Evolutionary conservation across 257 asterid species (phyloP).

Genomic region (Solanum chmielewskii): DNA sequence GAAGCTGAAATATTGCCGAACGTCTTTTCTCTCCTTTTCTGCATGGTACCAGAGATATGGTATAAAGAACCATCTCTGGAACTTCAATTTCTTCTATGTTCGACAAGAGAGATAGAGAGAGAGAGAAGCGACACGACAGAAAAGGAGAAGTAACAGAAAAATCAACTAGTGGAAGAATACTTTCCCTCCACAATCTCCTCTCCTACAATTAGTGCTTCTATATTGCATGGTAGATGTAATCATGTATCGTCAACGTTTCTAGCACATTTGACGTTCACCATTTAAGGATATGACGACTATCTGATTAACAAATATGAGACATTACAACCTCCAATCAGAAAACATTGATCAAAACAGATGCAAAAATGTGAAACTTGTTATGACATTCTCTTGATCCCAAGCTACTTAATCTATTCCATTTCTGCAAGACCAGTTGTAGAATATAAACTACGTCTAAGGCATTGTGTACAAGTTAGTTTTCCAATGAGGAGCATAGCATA

Average conservation of each 20-base stretch:
- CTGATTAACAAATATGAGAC: background rate
- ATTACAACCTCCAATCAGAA: background rate
- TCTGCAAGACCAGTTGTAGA: background rate
- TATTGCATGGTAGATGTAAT: background rate
- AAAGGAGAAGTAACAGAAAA: background rate
- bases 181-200: background rate
- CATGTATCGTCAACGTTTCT: background rate
- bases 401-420: background rate
- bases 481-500: background rate
- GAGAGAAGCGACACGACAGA: background rate
- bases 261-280: background rate
- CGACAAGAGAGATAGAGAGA: background rate
- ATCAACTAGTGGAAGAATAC: background rate
- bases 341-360: background rate
- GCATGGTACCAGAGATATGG: background rate
- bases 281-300: background rate
- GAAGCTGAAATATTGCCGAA: background rate
- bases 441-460: background rate
- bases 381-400: background rate
- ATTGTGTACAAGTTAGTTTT: background rate
- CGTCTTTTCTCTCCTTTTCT: background rate
- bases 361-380: background rate
- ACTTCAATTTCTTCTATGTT: background rate
- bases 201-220: background rate
- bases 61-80: background rate